Evolutionary conservation across 2,329 filamentous ascomycete species (phyloP), one percentile per base, ranked within the genome.

Genomic region (Ilyonectria robusta): DNA sequence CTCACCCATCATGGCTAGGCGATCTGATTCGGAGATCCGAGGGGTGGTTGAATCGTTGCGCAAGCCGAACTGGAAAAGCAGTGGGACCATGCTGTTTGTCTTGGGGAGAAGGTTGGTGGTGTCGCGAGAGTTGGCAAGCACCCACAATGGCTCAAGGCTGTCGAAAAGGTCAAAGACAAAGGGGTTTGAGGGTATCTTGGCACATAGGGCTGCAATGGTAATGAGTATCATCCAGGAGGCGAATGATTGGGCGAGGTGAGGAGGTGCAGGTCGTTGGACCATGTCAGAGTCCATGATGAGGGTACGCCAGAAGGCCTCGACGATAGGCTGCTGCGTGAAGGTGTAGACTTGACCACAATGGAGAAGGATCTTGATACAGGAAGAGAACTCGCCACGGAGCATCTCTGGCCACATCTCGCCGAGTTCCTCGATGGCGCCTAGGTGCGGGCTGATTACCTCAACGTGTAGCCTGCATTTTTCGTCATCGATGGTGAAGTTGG

Each of bases 251-350:
- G 53, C 66, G 29, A 74, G 63, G 8, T 58, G 33, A 11, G 50
- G 21, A 10, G 71, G 70, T 10, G 71, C 71, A 13, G 71, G 72
- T 9, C 68, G 71, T n/a, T 64, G 55, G 5, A 59, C 15, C 57
- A 72, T 57, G 68, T 76, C 67, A 15, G 66, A 66, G 48, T 76
- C 75, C 60, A 70, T 70, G 48, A 76, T 73, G 53, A 77, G 69
- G 2, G 74, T 75, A 15, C 75, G 70, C 70, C 72, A 77, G 60
- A 77, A 74, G 23, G 72, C 73, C 23, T 77, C 74, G 29, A 75
- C 71, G 11, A 75, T 70, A 59, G 72, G 73, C 33, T 77, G 69
- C 9, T 66, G 33, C 0, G 72, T 75, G 26, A 62, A 62, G 1
- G 54, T 7, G 48, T 76, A 77, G 1, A 63, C 69, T 1, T 46